Percentiles rank a stretch among this genome's conserved stretches.
phyloP scores from a whole-genome alignment of 805 yeast genomes.

The Metschnikowia henanensis region DNA sequence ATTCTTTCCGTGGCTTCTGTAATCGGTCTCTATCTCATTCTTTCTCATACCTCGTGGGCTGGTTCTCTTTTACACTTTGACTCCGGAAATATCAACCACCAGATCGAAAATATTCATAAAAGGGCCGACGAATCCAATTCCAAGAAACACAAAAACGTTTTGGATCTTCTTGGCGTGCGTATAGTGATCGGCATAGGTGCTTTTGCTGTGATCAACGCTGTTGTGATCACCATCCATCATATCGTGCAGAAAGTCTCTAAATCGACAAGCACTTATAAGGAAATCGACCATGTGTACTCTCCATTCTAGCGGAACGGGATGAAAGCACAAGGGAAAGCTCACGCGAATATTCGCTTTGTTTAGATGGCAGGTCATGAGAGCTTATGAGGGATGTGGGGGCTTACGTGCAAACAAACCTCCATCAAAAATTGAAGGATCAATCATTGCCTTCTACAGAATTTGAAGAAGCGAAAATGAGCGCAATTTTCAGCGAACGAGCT shows the following conservation, averaged over 20 bases:
- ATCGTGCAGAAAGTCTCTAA: conserved; percentile 29
- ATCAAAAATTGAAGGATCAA: too few relatives aligned
- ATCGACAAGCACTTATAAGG: conserved; percentile 31
- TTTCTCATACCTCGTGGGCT: not conserved
- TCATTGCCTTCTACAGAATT: too few relatives aligned
- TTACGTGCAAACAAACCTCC: too few relatives aligned
- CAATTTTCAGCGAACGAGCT: too few relatives aligned
- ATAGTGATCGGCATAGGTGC: conserved; percentile 36
- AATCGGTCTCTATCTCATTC: not conserved
- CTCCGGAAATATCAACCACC: not conserved
- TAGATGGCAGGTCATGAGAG: too few relatives aligned
- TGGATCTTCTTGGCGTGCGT: conserved; percentile 25
- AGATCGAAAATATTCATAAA: not conserved
- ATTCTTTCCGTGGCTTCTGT: not conserved
- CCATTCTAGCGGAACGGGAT: too few relatives aligned
- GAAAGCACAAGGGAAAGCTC: too few relatives aligned
- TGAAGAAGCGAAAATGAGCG: too few relatives aligned
- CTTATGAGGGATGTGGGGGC: too few relatives aligned
- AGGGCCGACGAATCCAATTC: conserved; percentile 4
- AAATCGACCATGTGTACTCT: conserved; percentile 29
- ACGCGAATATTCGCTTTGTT: too few relatives aligned
- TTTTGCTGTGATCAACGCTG: conserved; percentile 33
- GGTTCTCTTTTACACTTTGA: not conserved
- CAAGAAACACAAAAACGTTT: conserved; percentile 6
- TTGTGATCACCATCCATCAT: conserved; percentile 41